Conservation (phyloP, 805 yeast genomes). For the Blastobotrys americana region DNA sequence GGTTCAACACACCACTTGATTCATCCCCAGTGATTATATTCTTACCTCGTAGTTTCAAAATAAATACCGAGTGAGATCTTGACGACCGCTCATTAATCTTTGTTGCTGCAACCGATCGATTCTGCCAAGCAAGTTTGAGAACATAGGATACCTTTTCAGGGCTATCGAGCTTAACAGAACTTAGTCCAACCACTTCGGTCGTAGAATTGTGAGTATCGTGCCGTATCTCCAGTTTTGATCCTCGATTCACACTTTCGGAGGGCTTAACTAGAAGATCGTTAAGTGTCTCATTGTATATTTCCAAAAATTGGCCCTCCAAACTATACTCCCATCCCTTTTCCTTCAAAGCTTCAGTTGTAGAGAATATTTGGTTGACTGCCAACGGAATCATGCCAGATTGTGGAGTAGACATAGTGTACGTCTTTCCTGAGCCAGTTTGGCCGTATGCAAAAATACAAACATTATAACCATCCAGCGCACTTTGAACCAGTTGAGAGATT, state of each 20-base stretch:
- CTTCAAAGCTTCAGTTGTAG: conserved; percentile 41
- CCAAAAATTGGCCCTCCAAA: conserved; percentile 70
- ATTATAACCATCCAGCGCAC: conserved; percentile 78
- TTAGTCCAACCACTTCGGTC: conserved; percentile 57
- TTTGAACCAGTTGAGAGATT: conserved; percentile 77
- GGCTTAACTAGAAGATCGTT: conserved; percentile 50
- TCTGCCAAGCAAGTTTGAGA: conserved; percentile 47
- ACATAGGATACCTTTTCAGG: conserved; percentile 44
- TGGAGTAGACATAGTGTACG: conserved; percentile 74
- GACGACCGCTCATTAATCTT: conserved; percentile 78
- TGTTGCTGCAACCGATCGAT: conserved; percentile 76
- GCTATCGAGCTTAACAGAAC: conserved; percentile 40
- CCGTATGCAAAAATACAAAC: conserved; percentile 96
- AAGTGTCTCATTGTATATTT: conserved; percentile 80
- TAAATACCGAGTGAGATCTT: conserved; percentile 82
- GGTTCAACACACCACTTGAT: conserved; percentile 57
- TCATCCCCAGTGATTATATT: conserved; percentile 43
- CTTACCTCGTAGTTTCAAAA: conserved; percentile 50
- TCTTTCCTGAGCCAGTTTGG: conserved; percentile 94
- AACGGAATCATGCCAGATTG: conserved; percentile 75
- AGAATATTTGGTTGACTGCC: conserved; percentile 64
- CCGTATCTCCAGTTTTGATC: conserved; percentile 56
- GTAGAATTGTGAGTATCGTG: conserved; percentile 51
- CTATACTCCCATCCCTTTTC: conserved; percentile 57
- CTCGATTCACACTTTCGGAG: conserved; percentile 19